Base-by-base conservation (phyloP, 2,329 filamentous ascomycete genomes). In the Pezicula radicicola region DNA sequence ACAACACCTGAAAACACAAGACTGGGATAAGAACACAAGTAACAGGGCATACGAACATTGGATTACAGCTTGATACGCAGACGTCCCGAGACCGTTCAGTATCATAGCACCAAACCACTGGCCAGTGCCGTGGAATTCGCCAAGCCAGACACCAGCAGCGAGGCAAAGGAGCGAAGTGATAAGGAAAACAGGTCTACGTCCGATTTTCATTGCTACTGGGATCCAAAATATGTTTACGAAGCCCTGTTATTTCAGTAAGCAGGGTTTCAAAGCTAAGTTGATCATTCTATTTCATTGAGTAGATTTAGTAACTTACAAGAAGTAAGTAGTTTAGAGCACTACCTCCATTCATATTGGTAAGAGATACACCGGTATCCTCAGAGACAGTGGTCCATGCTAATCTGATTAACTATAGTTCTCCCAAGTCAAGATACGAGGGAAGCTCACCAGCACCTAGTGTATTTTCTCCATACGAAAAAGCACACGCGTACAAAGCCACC, bases 271-370 rank as follows among this genome's bases (percentile, higher is more conserved):
- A 3, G 7, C 28, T 9, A 6, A 12, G 7, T 4, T 5, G 28
- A 30, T 30, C 21, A 21, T 21, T 21, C 5, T 21, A 21, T 21
- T 21, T 3, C 28, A 9, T 30, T 30, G 28, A 9, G 28, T 8
- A 12, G 28, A 12, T 30, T 9, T 4, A 28, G 15, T n/a, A 6
- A 46, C 46, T 16, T 41, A 49, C 46, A 8, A 73, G 57, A 6
- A 72, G 63, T 3, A 72, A 63, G 47, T 73, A 73, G 48, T 72
- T 72, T 7, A 73, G 55, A 1, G 71, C 70, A 27, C 67, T 68
- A 30, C 69, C 69, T 6, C 69, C 70, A 50, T 72, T 72, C 67
- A 73, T 69, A 51, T 72, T 67, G n/a, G 60, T 65, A 21, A 73
- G 50, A 1, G 60, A 65, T 16, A 73, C 69, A 9, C 65, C 63